Base-by-base conservation (phyloP, 2,329 filamentous ascomycete genomes). In the Claviceps citrina region DNA sequence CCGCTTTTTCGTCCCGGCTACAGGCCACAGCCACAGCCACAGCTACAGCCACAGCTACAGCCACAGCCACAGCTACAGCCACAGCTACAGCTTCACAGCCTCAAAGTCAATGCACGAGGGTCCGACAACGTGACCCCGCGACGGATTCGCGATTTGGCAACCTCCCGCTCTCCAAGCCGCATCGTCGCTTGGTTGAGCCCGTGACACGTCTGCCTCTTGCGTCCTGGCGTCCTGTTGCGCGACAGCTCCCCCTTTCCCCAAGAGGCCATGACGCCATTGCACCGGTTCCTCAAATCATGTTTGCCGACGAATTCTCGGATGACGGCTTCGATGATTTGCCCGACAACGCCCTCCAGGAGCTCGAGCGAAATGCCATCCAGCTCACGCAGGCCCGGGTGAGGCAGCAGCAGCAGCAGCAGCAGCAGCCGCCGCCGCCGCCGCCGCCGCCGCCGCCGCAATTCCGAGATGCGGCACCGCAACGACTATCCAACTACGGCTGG, bases 341-440 rank as follows among this genome's bases (percentile, higher is more conserved):
- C 46, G 64, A 68, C 45, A 67, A 68, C 46, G 64, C 64, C 35
- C 60, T 81, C 3, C 65, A 73, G 49, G 73, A 78, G 52, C 70
- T 81, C 45, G 77, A 81, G 52, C 69, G 71, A 50, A 69, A 71
- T 51, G 76, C 76, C 30, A 73, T 79, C 46, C 70, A 71, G 47
- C 68, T 68, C 47, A 79, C 76, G 4, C 73, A 77, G 48, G 64
- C 61, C 26, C 50, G 47, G 13, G 28, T 22, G 27, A 51, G 46
- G 16, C 50, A 47, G 13, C 45, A 38, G 51, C 38, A 55, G 55
- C 16, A 51, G 1, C 22, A 13, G 51, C 38, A 55, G 55, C 16
- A 51, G 1, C 22, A 13, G 51, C 38, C 55, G 55, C 16, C 51
- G 1, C 22, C n/a, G n/a, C n/a, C n/a, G n/a, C n/a, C n/a, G n/a